Base-by-base conservation (phyloP, 257 asterid genomes). In the Anisodus tanguticus region DNA sequence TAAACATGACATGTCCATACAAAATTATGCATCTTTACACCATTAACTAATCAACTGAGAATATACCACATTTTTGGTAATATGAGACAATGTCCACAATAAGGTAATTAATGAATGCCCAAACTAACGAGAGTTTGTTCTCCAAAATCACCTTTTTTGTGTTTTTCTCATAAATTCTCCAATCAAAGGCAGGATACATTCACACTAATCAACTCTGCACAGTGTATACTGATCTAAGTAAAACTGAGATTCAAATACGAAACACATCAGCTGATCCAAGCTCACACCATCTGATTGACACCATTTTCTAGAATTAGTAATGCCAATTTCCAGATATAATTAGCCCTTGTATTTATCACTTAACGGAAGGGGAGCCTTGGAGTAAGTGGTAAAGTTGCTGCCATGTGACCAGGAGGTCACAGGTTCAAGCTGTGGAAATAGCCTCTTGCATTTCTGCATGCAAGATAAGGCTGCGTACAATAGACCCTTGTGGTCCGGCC, bases 71-170 rank as follows among this genome's bases (percentile, higher is more conserved):
- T 74, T 22, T 47, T 4, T 0, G 45, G 43, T 1, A 49, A 13
- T 49, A 49, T 6, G 6, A 49, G 62, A 74, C 81, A 6, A 74
- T 74, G 45, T 49, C 62, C 3, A 6, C 43, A 49, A 19, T 22
- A 49, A 49, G 60, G 62, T 74, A 4, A 62, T 49, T 0, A 22
- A 12, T 9, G 63, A 51, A 76, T 51, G 63, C 35, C 63, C 13
- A 76, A 51, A 76, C 81, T 74, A 74, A 74, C 11, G 54, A 49
- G 81, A 49, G 62, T 49, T 74, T 6, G 81, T 22, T 74, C 81
- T 74, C 62, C 2, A 31, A 31, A 1, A 31, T 31, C 4, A 12
- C 81, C 15, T 7, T 76, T 76, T 26, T 51, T 51, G 26, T 76
- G 0, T 6, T 41, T 31, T 71, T 17, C 63, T 26, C 81, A 76